Evolutionary conservation across 805 yeast genomes (phyloP).

Genomic region (Ogataea parapolymorpha): DNA sequence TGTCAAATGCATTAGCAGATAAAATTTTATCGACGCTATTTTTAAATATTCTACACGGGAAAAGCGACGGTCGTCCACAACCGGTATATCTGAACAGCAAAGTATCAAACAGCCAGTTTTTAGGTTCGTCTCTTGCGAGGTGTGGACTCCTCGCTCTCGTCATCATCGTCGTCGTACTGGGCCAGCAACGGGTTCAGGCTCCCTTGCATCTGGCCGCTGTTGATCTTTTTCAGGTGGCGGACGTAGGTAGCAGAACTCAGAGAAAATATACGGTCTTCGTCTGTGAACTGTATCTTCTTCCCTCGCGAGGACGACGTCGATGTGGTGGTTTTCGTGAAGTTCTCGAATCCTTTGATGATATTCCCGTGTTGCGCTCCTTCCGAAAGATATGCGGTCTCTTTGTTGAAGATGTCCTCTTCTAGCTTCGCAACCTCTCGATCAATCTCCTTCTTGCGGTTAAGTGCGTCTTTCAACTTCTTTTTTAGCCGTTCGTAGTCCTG

Average conservation of each 20-base stretch:
- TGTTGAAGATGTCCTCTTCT: constrained; percentile 76
- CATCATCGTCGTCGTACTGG: constrained; percentile 21
- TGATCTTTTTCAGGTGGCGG: constrained; percentile 53
- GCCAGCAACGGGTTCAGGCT: constrained; percentile 13
- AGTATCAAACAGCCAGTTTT: neutral
- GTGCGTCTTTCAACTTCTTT: constrained; percentile 60
- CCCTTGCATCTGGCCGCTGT: constrained; percentile 26
- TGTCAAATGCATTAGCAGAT: constrained; percentile 47
- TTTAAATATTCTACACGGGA: neutral
- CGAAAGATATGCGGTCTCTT: constrained; percentile 73
- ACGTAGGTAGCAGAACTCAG: constrained; percentile 69
- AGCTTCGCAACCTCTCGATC: constrained; percentile 59
- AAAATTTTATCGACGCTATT: constrained; percentile 8
- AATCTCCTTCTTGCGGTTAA: constrained; percentile 58
- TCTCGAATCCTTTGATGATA: constrained; percentile 89
- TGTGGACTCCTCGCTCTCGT: constrained; percentile 20
- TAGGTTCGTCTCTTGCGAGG: constrained; percentile 18
- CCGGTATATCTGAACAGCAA: neutral
- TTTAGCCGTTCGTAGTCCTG: constrained; percentile 63
- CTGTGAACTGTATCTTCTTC: constrained; percentile 53
- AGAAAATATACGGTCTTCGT: constrained; percentile 79
- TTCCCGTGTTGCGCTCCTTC: constrained; percentile 69
- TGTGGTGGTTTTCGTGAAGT: constrained; percentile 49
- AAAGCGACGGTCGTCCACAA: constrained; percentile 10
- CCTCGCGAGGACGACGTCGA: constrained; percentile 34